These are phyloP conservation scores for Rhododendron mucronatum DNA, from an alignment of 148 eudicot species.

Conservation along the genomic window DNA sequence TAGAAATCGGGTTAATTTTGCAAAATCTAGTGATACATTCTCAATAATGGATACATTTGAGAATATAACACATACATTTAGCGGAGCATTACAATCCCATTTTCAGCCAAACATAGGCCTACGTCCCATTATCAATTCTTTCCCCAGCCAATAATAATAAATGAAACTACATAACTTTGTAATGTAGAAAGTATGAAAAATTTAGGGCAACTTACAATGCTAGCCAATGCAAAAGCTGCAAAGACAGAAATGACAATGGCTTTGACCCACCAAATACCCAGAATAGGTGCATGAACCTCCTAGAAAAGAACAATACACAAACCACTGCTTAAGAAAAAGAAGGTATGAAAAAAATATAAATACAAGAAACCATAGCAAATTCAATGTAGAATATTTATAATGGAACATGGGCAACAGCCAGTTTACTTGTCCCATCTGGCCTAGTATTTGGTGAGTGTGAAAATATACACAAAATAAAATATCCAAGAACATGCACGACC, in stretches of 20 bases:
- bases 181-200: not conserved
- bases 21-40: not conserved
- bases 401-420: not conserved
- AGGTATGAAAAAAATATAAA: not conserved
- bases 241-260: conserved; percentile 60
- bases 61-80: not conserved
- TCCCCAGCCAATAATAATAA: not conserved
- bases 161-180: not conserved
- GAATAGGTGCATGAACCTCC: conserved; percentile 91
- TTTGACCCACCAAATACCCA: conserved; percentile 82
- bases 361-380: not conserved
- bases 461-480: not conserved
- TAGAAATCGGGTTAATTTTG: not conserved
- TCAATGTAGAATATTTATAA: not conserved
- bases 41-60: not conserved
- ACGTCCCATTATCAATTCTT: not conserved
- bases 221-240: conserved; percentile 71
- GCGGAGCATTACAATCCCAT: not conserved
- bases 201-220: conserved; percentile 63
- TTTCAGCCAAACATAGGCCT: not conserved
- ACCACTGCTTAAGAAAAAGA: conserved; percentile 6
- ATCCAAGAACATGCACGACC: not conserved
- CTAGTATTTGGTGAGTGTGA: not conserved
- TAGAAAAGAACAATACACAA: conserved; percentile 22
- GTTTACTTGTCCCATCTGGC: not conserved